Conservation (phyloP, 2,329 filamentous ascomycete genomes). For the Cadophora sp. region DNA sequence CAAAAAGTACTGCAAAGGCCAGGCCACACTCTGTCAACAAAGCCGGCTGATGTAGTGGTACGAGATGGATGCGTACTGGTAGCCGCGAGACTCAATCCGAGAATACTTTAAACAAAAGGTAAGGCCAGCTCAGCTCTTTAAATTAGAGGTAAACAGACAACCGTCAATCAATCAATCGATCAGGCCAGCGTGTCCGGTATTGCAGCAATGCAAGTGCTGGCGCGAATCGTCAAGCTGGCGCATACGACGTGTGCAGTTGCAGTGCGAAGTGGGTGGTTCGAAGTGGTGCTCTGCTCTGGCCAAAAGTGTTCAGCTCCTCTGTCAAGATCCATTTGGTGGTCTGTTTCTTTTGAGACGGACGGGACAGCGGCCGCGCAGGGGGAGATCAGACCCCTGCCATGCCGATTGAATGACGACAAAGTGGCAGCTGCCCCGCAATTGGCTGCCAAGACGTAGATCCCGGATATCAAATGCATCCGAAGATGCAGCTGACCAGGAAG, state of each 20-base stretch:
- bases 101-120: background rate
- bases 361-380: constrained; percentile 8
- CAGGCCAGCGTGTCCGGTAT: constrained; percentile 10
- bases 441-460: background rate
- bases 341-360: constrained; percentile 2
- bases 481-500: constrained; percentile 7
- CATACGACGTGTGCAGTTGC: background rate
- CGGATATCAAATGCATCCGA: background rate
- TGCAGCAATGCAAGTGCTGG: background rate
- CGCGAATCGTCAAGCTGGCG: background rate
- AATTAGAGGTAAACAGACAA: background rate
- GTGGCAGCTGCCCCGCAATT: background rate
- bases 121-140: constrained; percentile 6
- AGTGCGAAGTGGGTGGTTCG: background rate
- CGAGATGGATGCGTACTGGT: background rate
- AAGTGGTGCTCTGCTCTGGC: constrained; percentile 1
- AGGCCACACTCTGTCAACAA: background rate
- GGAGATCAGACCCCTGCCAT: background rate
- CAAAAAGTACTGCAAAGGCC: background rate
- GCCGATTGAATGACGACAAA: constrained; percentile 9
- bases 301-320: background rate
- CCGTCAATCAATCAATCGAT: background rate
- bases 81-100: constrained; percentile 7
- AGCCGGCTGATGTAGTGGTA: background rate
- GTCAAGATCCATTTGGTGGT: too few species aligned